phyloP scores from a whole-genome alignment of 805 yeast genomes.

The Metschnikowia kunwiensis region DNA sequence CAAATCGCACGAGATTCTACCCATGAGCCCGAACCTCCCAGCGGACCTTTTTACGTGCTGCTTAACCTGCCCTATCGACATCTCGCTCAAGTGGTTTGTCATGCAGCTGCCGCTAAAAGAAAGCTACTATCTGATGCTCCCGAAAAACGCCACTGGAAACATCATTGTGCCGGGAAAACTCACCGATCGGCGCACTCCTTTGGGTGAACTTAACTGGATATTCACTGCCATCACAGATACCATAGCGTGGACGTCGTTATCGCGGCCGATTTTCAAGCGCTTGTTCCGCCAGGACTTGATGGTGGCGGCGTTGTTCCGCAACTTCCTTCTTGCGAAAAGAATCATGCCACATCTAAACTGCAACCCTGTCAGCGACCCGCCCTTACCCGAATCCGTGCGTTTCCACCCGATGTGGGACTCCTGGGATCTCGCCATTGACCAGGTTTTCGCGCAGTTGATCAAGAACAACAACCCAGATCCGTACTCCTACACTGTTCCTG shows the following conservation, averaged over 20 bases:
- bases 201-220: slow-evolving; percentile 96
- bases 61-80: slow-evolving; percentile 91
- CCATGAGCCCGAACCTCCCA: slow-evolving; percentile 92
- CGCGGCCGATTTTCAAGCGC: slow-evolving; percentile 83
- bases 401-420: slow-evolving; percentile 95
- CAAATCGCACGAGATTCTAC: slow-evolving; percentile 75
- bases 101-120: slow-evolving; percentile 70
- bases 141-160: slow-evolving; percentile 49
- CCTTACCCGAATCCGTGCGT: slow-evolving; percentile 75
- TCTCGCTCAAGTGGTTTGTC: slow-evolving; percentile 86
- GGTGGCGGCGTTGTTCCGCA: slow-evolving; percentile 94
- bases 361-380: slow-evolving; percentile 93
- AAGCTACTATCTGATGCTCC: slow-evolving; percentile 46
- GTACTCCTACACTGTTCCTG: slow-evolving; percentile 12
- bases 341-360: slow-evolving; percentile 92
- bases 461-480: slow-evolving; percentile 36
- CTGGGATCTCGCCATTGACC: slow-evolving; percentile 97
- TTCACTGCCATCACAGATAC: slow-evolving; percentile 98
- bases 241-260: slow-evolving; percentile 92
- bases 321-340: slow-evolving; percentile 85
- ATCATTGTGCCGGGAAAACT: slow-evolving; percentile 84
- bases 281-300: slow-evolving; percentile 92
- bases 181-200: slow-evolving; percentile 90
- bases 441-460: slow-evolving; percentile 73
- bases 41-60: slow-evolving; percentile 96